Evolutionary conservation across 306 rosid genomes (phyloP), one percentile per base, ranked within the genome.

Genomic region (Acacia melanoxylon): DNA sequence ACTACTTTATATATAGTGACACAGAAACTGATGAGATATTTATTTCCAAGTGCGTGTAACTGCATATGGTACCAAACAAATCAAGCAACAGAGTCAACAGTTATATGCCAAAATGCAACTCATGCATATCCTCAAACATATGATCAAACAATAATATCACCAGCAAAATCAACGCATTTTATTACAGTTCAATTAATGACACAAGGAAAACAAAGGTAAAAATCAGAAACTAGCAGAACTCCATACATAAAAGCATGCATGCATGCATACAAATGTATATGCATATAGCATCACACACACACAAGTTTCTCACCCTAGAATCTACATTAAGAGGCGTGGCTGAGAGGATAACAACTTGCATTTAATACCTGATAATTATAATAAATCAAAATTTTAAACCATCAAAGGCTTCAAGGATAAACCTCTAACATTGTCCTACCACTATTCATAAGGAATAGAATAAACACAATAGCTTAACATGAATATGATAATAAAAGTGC

Each of bases 401-500:
- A 67, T 66, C 41, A 29, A 67, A 67, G 52, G 37, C 65, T 67
- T 66, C 10, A 68, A 51, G 35, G 33, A 67, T 48, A 66, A n/a
- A 6, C 65, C 44, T 51, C 58, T 63, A 52, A 51, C 10, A 49
- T 15, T 29, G 67, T 24, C 63, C 33, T 20, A 31, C n/a, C 68
- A 31, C 68, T 46, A 20, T 67, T 46, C 63, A 19, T 35, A 45
- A 77, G 80, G 73, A 56, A 77, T 37, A 72, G 61, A 56, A 42
- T 4, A 42, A 62, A 19, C 29, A 75, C 24, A 75, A 77, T 27
- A 62, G 52, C 19, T 37, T 24, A 27, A 63, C n/a, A 11, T 63
- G 49, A 65, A 63, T 77, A 45, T 10, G 42, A 9, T 17, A 62
- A 42, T 3, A n/a, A 35, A 62, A 70, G 15, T 48, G 41, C 37